Base-by-base conservation (phyloP, 108 stramenopile genomes). In the Cyclotella cryptica region DNA sequence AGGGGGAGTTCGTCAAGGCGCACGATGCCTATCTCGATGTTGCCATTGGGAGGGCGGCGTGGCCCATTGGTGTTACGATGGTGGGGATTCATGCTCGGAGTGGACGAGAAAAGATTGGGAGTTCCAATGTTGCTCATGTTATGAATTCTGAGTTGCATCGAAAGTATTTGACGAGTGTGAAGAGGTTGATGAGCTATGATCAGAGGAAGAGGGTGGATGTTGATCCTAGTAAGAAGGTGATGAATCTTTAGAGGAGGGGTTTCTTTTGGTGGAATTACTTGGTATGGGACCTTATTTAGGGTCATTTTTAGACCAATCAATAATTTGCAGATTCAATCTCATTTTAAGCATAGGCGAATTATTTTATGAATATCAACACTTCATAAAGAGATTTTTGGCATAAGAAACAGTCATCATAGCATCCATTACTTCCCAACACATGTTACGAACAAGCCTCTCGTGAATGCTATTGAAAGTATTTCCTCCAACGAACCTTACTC, bases 61-160 rank as follows among this genome's bases (percentile, higher is more conserved):
- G 99, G 99, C 99, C 99, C 9, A 98, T 99, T 61, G 99, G 99
- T 28, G 96, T 99, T 47, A 98, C 98, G 22, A 97, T 96, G 96
- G 97, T 98, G 58, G 99, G 99, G 29, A 98, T 99, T 75, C 99
- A 99, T 85, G 96, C 96, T 28, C 87, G 99, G 29, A 84, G 87
- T 42, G 98, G 97, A 8, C 92, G 98, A 18, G 97, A 94, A 45
- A 97, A 96, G 63, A 97, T 98, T 77, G 93, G 94, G 28, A 87
- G 93, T 26, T 64, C 87, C 69, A 98, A 99, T 85, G 97, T 99
- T 22, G 98, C 98, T 13, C 98, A 96, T 79, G 91, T 96, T n/a
- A 96, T 96, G 96, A 96, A 96, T 82, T 87, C 85, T 65, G 96
- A 96, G 69, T 68, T 93, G 65, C 91, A 95, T 71, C 83, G 99